Percentiles rank a stretch among this genome's conserved stretches.
Conservation (phyloP, 2,329 filamentous ascomycete genomes). For the Domatiomyces catenatus region DNA sequence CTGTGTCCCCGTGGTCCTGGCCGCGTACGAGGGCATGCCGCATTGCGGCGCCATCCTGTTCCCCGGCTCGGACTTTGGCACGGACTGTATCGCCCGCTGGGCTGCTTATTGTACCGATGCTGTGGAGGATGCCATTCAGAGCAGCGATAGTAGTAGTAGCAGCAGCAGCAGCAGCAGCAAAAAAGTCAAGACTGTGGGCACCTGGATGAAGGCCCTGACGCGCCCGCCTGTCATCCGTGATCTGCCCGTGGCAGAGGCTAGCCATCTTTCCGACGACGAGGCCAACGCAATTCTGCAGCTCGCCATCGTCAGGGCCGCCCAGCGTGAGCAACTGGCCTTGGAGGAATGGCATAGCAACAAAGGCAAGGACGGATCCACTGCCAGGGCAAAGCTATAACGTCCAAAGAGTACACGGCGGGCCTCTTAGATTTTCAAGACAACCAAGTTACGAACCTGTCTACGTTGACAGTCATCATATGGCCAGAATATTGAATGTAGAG, state of each 20-base stretch:
- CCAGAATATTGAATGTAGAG: no score
- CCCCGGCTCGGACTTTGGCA: conserved; percentile 29
- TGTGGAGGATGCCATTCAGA: conserved; percentile 3
- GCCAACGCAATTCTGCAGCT: neutral
- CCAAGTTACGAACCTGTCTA: no score
- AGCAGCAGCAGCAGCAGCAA: neutral
- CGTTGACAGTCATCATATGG: no score
- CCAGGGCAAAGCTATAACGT: neutral
- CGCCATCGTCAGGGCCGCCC: neutral
- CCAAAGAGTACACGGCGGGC: no score
- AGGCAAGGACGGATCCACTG: neutral
- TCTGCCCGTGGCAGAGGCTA: neutral
- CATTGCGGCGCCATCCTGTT: conserved; percentile 44
- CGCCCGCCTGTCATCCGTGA: neutral
- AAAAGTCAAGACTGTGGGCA: neutral
- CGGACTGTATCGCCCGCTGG: conserved; percentile 41
- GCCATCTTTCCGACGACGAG: neutral
- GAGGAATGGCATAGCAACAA: neutral
- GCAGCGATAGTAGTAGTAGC: neutral
- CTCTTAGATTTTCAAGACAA: no score
- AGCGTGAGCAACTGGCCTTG: neutral
- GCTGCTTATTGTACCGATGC: conserved; percentile 35
- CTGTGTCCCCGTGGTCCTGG: conserved; percentile 22
- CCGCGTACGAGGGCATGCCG: conserved; percentile 32
- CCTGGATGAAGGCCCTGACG: neutral